Evolutionary conservation across 2,329 filamentous ascomycete genomes (phyloP).

Genomic region (Sporothrix pseudoabietina): DNA sequence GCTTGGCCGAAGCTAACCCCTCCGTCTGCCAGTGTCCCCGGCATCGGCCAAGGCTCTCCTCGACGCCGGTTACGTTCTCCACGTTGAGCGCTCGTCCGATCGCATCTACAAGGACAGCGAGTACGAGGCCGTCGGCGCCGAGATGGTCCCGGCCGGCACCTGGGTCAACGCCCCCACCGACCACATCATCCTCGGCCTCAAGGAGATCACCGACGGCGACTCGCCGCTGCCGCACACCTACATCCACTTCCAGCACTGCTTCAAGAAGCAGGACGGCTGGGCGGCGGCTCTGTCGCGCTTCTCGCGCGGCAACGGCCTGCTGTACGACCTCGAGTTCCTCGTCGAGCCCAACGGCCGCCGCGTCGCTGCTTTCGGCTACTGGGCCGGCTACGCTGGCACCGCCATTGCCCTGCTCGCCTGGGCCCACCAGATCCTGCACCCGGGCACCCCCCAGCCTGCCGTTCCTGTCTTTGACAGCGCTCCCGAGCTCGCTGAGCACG

Average conservation of each 20-base stretch:
- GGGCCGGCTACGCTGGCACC: conserved; percentile 74
- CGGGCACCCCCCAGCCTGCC: conserved; percentile 26
- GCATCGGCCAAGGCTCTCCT: conserved; percentile 55
- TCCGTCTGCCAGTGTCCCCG: conserved; percentile 32
- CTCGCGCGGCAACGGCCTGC: conserved; percentile 70
- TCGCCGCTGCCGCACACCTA: conserved; percentile 72
- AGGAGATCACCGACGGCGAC: conserved; percentile 74
- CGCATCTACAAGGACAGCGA: conserved; percentile 66
- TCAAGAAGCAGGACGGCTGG: conserved; percentile 79
- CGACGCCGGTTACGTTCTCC: conserved; percentile 68
- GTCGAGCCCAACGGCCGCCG: conserved; percentile 67
- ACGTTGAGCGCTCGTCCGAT: conserved; percentile 67
- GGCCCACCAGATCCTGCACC: conserved; percentile 76
- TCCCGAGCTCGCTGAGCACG: conserved; percentile 66
- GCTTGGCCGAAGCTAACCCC: not conserved
- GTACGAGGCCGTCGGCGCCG: conserved; percentile 64
- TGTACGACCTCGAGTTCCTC: conserved; percentile 88
- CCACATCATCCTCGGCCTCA: conserved; percentile 73
- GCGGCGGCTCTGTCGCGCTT: conserved; percentile 78
- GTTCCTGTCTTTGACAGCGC: conserved; percentile 42
- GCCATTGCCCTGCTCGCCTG: conserved; percentile 78
- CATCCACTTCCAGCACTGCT: conserved; percentile 68
- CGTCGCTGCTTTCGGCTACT: conserved; percentile 72
- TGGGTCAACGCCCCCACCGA: conserved; percentile 70
- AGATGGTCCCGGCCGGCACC: conserved; percentile 64